Percentiles rank a stretch among this genome's conserved stretches.
Conservation (phyloP, 306 rosid genomes). For the Cicer arietinum region DNA sequence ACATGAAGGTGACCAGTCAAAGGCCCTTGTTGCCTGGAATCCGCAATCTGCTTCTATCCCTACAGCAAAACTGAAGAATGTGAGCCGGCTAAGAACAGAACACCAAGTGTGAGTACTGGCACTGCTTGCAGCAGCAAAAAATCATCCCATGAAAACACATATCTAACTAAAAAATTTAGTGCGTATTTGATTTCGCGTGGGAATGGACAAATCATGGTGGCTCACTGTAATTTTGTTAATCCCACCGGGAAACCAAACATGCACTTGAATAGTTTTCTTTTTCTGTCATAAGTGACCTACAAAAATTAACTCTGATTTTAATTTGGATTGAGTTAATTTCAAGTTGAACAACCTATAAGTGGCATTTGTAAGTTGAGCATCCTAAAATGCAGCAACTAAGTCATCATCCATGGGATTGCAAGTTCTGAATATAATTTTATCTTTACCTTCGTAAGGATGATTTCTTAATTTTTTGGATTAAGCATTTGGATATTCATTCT, state of each 20-base stretch:
- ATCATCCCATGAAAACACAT: conserved; percentile 5
- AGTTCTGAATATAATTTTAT: conserved; percentile 33
- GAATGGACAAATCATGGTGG: too few relatives aligned
- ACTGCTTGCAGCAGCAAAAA: conserved; percentile 18
- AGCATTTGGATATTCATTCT: conserved; percentile 23
- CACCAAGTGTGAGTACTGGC: conserved; percentile 82
- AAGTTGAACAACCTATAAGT: conserved; percentile 27
- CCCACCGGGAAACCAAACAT: too few relatives aligned
- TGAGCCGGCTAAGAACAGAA: conserved; percentile 89
- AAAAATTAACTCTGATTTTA: conserved; percentile 10
- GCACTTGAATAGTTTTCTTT: conserved; percentile 5
- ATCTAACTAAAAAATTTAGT: not conserved
- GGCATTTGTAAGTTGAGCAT: conserved; percentile 24
- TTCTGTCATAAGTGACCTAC: conserved; percentile 9
- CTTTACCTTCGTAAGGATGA: not conserved
- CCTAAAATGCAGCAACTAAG: conserved; percentile 32
- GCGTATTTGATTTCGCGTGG: too few relatives aligned
- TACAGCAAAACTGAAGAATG: conserved; percentile 75
- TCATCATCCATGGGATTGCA: conserved; percentile 29
- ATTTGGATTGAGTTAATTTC: not conserved
- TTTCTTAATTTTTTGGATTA: conserved; percentile 13
- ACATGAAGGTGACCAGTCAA: conserved; percentile 73
- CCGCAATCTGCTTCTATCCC: conserved; percentile 69
- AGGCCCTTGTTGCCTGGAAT: conserved; percentile 79
- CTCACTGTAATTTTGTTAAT: too few relatives aligned